phyloP scores from a whole-genome alignment of 2,329 filamentous ascomycete species.

The Elsinoe ampelina region DNA sequence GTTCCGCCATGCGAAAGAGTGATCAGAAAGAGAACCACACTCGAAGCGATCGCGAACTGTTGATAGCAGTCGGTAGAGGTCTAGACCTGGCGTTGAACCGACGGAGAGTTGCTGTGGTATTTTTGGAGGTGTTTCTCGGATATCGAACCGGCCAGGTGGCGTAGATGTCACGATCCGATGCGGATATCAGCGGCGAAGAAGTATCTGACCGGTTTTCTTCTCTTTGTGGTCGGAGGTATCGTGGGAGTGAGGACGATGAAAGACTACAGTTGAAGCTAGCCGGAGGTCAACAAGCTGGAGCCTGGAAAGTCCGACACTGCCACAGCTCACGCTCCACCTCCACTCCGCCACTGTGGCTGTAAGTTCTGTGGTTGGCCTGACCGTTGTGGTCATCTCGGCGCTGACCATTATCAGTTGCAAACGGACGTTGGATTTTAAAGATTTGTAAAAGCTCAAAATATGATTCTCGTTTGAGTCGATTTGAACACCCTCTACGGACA shows the following conservation, averaged over 20 bases:
- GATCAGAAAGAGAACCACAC: not conserved
- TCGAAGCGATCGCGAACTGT: not conserved
- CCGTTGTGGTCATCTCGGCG: conserved; percentile 2
- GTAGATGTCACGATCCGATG: not conserved
- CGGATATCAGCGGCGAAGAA: not conserved
- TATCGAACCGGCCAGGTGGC: not conserved
- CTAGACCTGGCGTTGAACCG: not conserved
- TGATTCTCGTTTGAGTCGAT: not conserved
- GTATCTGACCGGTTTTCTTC: not conserved
- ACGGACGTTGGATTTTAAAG: conserved; percentile 1
- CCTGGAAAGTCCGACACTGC: not conserved
- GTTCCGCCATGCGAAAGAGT: not conserved
- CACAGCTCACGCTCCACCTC: not conserved
- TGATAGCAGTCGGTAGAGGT: not conserved
- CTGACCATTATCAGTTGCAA: not conserved
- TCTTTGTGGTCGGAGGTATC: too few relatives aligned
- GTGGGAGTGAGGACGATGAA: not conserved
- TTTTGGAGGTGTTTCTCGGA: not conserved
- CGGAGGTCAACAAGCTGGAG: not conserved
- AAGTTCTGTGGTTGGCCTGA: not conserved
- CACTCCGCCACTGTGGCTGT: conserved; percentile 1
- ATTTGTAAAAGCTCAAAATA: not conserved
- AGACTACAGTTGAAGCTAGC: not conserved
- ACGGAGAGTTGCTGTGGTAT: not conserved
- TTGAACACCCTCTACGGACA: not conserved